Evolutionary conservation across 768 basidiomycete genomes (phyloP).

Genomic region (Leccinum imitatum): DNA sequence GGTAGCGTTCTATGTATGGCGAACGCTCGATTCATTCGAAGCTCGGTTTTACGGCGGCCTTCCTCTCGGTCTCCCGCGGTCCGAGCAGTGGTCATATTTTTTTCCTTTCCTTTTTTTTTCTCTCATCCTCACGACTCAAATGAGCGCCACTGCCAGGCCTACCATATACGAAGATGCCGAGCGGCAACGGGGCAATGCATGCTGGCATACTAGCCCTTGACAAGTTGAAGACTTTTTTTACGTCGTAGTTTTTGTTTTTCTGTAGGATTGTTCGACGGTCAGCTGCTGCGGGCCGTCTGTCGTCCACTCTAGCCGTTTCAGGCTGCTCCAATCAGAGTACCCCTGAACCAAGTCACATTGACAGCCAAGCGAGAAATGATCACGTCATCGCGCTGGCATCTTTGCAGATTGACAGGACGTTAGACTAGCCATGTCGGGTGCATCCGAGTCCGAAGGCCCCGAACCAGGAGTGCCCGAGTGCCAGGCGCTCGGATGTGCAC

Average conservation of each 20-base stretch:
- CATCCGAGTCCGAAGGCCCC: not conserved
- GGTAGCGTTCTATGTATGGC: not conserved
- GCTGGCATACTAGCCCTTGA: not conserved
- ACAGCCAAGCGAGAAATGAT: not conserved
- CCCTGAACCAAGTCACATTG: not conserved
- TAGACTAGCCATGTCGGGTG: not conserved
- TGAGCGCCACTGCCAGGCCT: not conserved
- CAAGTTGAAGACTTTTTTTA: not conserved
- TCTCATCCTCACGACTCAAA: not conserved
- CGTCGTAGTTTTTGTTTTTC: not conserved
- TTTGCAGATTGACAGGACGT: not conserved
- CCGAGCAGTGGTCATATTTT: not conserved
- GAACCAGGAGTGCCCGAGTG: not conserved
- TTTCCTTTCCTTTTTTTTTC: not conserved
- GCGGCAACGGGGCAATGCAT: not conserved
- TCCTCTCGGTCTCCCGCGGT: not conserved
- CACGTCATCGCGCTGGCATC: not conserved
- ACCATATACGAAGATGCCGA: not conserved
- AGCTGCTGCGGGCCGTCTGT: not conserved
- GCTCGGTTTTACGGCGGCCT: not conserved
- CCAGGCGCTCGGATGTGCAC: not conserved
- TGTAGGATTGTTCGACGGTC: not conserved
- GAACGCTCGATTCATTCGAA: not conserved
- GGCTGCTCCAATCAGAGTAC: not conserved
- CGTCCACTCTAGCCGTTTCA: not conserved